Evolutionary conservation across 2,329 filamentous ascomycete genomes (phyloP).

Genomic region (Cephalotrichum gorgonifer): DNA sequence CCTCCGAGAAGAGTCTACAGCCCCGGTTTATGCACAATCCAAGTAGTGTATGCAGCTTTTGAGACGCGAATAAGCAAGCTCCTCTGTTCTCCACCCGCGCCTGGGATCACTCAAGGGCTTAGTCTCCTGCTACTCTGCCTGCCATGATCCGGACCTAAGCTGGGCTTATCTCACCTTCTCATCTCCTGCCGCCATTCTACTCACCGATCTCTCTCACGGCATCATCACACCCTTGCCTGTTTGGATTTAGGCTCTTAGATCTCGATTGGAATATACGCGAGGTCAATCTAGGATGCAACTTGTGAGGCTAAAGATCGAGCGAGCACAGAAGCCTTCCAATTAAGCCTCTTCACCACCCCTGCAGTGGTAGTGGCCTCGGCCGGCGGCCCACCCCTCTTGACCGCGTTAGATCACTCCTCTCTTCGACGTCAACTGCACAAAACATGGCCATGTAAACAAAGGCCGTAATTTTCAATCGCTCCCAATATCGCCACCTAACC

Average conservation of each 20-base stretch:
- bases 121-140: not conserved
- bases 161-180: not conserved
- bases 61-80: not conserved
- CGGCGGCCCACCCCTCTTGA: not conserved
- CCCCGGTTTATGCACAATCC: not conserved
- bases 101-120: not conserved
- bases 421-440: not conserved
- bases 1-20: not conserved
- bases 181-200: too few species aligned
- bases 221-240: not conserved
- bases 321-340: not conserved
- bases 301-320: not conserved
- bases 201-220: not conserved
- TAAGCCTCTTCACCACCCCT: not conserved
- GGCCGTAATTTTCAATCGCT: not conserved
- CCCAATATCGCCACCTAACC: not conserved
- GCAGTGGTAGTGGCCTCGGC: not conserved
- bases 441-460: constrained; percentile 5
- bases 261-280: not conserved
- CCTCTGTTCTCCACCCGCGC: not conserved
- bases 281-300: not conserved
- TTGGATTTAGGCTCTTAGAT: too few species aligned
- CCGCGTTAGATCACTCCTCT: not conserved
- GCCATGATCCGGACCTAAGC: not conserved
- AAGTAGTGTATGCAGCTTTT: not conserved